Evolutionary conservation across 306 rosid species (phyloP), one percentile per base, ranked within the genome.

Genomic region (Corylus avellana): DNA sequence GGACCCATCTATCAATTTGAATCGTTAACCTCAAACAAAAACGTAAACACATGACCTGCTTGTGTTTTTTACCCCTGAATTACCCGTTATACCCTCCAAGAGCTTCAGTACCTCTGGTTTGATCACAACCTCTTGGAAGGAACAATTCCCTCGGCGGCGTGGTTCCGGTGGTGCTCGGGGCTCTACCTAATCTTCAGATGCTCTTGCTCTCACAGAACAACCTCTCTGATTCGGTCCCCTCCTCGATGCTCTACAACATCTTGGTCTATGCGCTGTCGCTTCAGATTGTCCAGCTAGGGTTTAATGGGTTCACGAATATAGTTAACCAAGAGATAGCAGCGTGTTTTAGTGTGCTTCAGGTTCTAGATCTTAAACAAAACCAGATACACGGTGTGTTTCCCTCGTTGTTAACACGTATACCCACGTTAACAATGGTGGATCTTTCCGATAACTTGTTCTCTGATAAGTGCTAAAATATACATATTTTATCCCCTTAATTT

Each of bases 21-120:
- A 22, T 22, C 25, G 25, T 22, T 22, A 22, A 22, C 25, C 25
- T 22, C 25, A 22, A 22, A 22, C 25, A 22, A 22, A 22, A 22
- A 22, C 25, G 25, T 22, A 22, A 22, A 22, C 25, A 22, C 25
- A 22, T 22, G 25, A 22, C 25, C 25, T 22, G 25, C 25, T 0
- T 22, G 25, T 22, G 25, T 22, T 22, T 22, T 22, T 22, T 22
- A 22, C 25, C 25, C 25, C 25, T 22, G 25, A 22, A 22, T 22
- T 22, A 22, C 25, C 25, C 0, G 25, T 22, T 22, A 22, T 22
- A 22, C 25, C 25, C 97, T 92, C 72, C 97, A 92, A 76, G 69
- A 79, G 81, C 88, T 94, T 4, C 90, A 92, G 64, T 91, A 89
- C 74, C 93, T 94, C 44, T 94, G 97, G 98, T 86, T 94, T 8